A percentile compares a stretch with the other conserved stretches of the same genome.
These are phyloP conservation scores for Carnegiea gigantea DNA, from an alignment of 179 eudicot genomes.

Conservation along the genomic window DNA sequence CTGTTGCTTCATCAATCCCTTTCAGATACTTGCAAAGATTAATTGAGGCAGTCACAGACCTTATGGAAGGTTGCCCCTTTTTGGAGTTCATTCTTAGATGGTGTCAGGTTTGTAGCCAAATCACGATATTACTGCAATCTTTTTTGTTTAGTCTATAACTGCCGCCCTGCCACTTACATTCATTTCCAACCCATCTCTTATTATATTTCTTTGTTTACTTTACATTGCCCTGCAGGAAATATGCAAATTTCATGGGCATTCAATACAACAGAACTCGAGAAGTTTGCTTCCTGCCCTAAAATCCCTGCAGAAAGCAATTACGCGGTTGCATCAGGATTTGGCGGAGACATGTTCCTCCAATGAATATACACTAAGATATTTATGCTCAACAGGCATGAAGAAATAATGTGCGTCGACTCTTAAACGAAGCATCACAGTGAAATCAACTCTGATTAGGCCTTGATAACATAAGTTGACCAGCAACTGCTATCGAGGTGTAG, in stretches of 20 bases:
- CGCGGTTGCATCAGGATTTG: conserved; percentile 82
- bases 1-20: conserved; percentile 78
- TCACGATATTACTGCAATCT: not conserved
- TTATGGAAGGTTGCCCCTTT: conserved; percentile 75
- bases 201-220: not conserved
- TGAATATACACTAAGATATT: conserved; percentile 78
- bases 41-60: conserved; percentile 81
- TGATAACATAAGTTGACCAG: not conserved
- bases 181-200: not conserved
- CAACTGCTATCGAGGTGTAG: not conserved
- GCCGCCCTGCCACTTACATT: not conserved
- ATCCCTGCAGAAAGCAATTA: conserved; percentile 87
- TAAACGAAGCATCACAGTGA: too few relatives aligned
- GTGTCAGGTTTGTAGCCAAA: conserved; percentile 66
- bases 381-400: conserved; percentile 57
- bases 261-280: conserved; percentile 76
- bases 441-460: not conserved
- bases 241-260: conserved; percentile 76
- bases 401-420: conserved; percentile 27
- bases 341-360: conserved; percentile 91
- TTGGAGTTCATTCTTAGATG: conserved; percentile 88
- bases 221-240: conserved; percentile 56
- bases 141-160: not conserved
- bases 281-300: conserved; percentile 82
- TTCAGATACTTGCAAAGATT: conserved; percentile 77